Base-by-base conservation (phyloP, 805 yeast species). In the Saccharomyces eubayanus region DNA sequence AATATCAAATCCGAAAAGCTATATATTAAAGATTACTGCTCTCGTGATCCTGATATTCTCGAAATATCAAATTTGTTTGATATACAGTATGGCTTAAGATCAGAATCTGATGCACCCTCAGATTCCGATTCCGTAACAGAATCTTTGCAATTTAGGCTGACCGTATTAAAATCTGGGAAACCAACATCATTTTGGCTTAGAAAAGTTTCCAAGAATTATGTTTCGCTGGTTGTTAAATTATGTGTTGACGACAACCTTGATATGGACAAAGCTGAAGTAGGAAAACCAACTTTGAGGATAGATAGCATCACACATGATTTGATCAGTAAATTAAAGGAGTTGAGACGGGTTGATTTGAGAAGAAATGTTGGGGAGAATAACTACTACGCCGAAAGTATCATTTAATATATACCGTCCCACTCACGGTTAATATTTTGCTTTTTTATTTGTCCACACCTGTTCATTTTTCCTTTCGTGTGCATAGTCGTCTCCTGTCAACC, bases 361-460 rank as follows among this genome's bases (percentile, higher is more conserved):
- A 64, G 67, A 47, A 62, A 64, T 48, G 53, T 67, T 30, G 72
- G 71, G 29, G 67, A 66, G 48, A 67, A 66, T 48, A 62, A 62
- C 49, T 64, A 65, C 51, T 24, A 56, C 12, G 48, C 53, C n/a
- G 55, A 31, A 16, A 11, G 31, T 46, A 40, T 28, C 14, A 27
- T 46, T 21, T n/a, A 27, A 21, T n/a, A n/a, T 6, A n/a, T n/a
- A n/a, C 14, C 31, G 29, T 12, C n/a, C 21, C 14, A 12, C 27
- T 14, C 14, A 36, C 14, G 12, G 6, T 11, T n/a, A 2, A 47
- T 47, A n/a, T 21, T 31, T 16, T 14, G 43, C 30, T 24, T 6
- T 6, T 31, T 31, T 31, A 31, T 31, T 31, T 31, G 40, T 2
- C 20, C 20, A 31, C 0, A 14, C n/a, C n/a, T n/a, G n/a, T n/a